Conservation (phyloP, 169 alveolate genomes). For the Plasmodium gonderi region DNA sequence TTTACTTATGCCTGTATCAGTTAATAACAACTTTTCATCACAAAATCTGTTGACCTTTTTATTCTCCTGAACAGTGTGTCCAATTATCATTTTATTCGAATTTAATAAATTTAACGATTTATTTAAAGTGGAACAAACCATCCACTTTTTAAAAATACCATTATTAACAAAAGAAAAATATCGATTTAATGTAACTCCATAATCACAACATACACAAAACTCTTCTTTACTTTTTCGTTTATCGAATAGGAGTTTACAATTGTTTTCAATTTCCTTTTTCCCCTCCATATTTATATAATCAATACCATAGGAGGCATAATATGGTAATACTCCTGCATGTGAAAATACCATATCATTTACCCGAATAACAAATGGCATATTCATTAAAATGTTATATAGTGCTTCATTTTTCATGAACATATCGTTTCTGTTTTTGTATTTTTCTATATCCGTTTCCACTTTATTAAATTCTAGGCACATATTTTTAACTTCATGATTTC, state of each 20-base stretch:
- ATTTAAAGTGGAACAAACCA: constrained; percentile 32
- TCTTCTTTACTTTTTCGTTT: constrained; percentile 8
- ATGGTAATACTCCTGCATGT: constrained; percentile 72
- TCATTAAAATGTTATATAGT: constrained; percentile 35
- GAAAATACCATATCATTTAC: constrained; percentile 62
- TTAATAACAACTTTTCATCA: constrained; percentile 12
- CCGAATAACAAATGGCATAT: constrained; percentile 32
- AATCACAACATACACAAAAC: constrained; percentile 36
- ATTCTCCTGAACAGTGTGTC: constrained; percentile 57
- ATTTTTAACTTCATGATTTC: constrained; percentile 65
- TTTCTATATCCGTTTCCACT: background rate
- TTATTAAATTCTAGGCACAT: constrained; percentile 38
- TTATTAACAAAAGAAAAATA: constrained; percentile 21
- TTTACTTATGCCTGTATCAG: constrained; percentile 65
- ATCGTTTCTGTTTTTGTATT: constrained; percentile 31
- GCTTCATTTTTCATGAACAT: constrained; percentile 31
- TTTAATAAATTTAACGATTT: constrained; percentile 32
- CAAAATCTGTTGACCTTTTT: constrained; percentile 35
- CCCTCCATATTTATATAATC: constrained; percentile 65
- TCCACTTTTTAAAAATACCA: constrained; percentile 2
- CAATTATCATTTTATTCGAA: constrained; percentile 49
- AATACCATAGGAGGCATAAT: constrained; percentile 49
- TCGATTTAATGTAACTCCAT: constrained; percentile 69
- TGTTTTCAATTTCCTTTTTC: constrained; percentile 48
- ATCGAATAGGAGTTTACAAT: constrained; percentile 9